Evolutionary conservation across 2,329 filamentous ascomycete genomes (phyloP).

Genomic region (Claviceps citrina): DNA sequence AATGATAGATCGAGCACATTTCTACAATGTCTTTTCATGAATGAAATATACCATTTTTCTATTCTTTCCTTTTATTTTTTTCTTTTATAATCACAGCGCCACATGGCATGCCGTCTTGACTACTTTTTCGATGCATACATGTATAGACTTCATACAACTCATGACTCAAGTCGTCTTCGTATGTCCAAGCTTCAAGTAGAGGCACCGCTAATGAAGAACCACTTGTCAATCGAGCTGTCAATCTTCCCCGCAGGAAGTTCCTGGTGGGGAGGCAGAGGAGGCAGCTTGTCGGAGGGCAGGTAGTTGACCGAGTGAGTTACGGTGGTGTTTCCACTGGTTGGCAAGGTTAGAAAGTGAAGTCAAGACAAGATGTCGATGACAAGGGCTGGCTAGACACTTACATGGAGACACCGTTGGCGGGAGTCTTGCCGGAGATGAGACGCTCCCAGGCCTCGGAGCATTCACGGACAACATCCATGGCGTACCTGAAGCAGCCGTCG

Average conservation of each 20-base stretch:
- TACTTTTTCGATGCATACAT: conserved; percentile 6
- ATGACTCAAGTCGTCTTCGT: not conserved
- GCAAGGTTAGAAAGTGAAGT: conserved; percentile 13
- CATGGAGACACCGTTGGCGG: conserved; percentile 63
- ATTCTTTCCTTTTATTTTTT: too few relatives aligned
- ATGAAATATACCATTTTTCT: too few relatives aligned
- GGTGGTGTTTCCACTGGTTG: conserved; percentile 60
- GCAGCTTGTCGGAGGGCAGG: conserved; percentile 52
- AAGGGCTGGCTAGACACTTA: conserved; percentile 37
- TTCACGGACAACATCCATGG: conserved; percentile 87
- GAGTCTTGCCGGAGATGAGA: conserved; percentile 80
- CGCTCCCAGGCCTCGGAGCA: conserved; percentile 95
- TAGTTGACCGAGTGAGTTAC: conserved; percentile 60
- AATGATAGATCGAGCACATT: conserved; percentile 8
- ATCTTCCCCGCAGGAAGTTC: conserved; percentile 75
- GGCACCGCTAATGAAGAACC: conserved; percentile 99
- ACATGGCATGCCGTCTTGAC: not conserved
- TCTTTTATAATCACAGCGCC: conserved; percentile 16
- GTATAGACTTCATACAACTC: conserved; percentile 2
- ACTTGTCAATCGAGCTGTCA: conserved; percentile 96
- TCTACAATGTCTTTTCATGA: conserved; percentile 8
- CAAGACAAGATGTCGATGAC: not conserved
- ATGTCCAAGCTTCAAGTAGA: conserved; percentile 42
- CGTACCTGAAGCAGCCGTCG: conserved; percentile 45
- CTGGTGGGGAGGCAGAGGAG: conserved; percentile 64